phyloP scores from a whole-genome alignment of 805 yeast species.

The Saturnispora besseyi region DNA sequence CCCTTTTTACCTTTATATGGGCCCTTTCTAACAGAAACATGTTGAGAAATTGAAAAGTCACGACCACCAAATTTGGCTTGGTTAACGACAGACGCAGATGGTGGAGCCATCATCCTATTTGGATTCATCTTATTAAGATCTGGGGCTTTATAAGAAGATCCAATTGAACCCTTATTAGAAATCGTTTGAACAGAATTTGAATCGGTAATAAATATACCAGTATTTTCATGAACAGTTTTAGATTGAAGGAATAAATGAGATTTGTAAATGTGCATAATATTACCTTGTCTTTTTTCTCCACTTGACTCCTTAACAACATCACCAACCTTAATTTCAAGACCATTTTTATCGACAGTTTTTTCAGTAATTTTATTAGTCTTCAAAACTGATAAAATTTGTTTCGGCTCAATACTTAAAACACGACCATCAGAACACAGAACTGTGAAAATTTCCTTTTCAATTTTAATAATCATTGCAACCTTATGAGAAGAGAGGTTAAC shows the following conservation, averaged over 20 bases:
- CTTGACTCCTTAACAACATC: slow-evolving; percentile 82
- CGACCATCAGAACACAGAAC: slow-evolving; percentile 80
- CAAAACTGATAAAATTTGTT: slow-evolving; percentile 74
- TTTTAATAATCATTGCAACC: slow-evolving; percentile 83
- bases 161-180: slow-evolving; percentile 67
- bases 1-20: slow-evolving; percentile 94
- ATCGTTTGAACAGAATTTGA: slow-evolving; percentile 72
- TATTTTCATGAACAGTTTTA: slow-evolving; percentile 69
- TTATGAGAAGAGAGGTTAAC: slow-evolving; percentile 79
- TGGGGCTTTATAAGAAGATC: slow-evolving; percentile 44
- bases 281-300: slow-evolving; percentile 85
- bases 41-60: slow-evolving; percentile 72
- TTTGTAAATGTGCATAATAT: slow-evolving; percentile 77
- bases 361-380: slow-evolving; percentile 57
- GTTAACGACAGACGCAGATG: slow-evolving; percentile 50
- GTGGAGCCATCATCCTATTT: slow-evolving; percentile 52
- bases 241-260: slow-evolving; percentile 72
- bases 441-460: slow-evolving; percentile 79
- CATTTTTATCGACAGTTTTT: slow-evolving; percentile 78
- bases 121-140: slow-evolving; percentile 89
- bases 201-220: slow-evolving; percentile 83
- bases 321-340: slow-evolving; percentile 78
- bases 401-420: slow-evolving; percentile 59
- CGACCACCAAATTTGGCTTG: slow-evolving; percentile 59
- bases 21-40: slow-evolving; percentile 80